Base-by-base conservation (phyloP, 2,329 filamentous ascomycete species). In the Fusarium mundagurra region DNA sequence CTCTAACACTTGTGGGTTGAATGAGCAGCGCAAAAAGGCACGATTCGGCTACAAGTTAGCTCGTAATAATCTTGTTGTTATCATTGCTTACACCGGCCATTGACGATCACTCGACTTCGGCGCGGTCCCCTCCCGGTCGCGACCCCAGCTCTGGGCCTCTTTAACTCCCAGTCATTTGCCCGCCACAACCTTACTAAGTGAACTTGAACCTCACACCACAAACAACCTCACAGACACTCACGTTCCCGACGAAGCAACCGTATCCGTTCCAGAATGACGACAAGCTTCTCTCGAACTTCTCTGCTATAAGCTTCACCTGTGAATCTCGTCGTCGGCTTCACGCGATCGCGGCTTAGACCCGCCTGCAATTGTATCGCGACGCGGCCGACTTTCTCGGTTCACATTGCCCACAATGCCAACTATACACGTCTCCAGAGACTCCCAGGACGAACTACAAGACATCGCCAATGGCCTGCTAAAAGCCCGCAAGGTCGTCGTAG, bases 401-500 rank as follows among this genome's bases (percentile, higher is more conserved):
- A 57, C 62, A 45, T 45, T 55, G 38, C 67, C 64, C 65, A 86
- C 78, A 47, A 92, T 92, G 90, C 89, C 90, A 53, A 91, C 88
- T 31, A 82, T 85, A 61, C 89, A 90, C 72, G 87, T 91, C 64
- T 84, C 84, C 45, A 85, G 87, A 16, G 83, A 83, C 45, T 86
- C 88, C 69, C 83, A 85, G 73, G 84, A 87, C 71, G 83, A 86
- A 59, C 85, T 94, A n/a, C 90, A 92, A 76, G 83, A 88, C 38
- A 89, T 94, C 73, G 92, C 92, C 76, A 88, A 93, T 78, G 82
- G 86, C 8, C 83, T 94, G 50, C 87, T 88, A 72, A 91, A 90
- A 79, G 88, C 92, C 17, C 89, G 88, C 71, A 93, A 92, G 80
- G 87, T 93, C n/a, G 87, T 94, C 14, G 89, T 94, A 27, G 86